A percentile compares a stretch with the other conserved stretches of the same genome.
Evolutionary conservation across 108 stramenopile species (phyloP).

Genomic region (Epipyxis sp.): DNA sequence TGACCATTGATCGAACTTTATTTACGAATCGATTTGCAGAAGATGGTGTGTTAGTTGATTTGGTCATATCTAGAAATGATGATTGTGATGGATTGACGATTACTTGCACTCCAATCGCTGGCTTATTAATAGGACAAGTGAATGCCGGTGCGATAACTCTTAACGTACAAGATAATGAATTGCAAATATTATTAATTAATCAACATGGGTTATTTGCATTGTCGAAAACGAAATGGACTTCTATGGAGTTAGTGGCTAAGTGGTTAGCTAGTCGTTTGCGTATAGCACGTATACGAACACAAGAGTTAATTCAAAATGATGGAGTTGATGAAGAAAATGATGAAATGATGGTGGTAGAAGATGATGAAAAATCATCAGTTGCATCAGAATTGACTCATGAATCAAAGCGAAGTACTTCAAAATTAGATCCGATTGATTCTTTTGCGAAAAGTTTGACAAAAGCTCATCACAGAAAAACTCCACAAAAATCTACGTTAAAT

Average conservation of each 20-base stretch:
- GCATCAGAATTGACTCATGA: background rate
- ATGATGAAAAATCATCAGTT: background rate
- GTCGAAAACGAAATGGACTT: constrained; percentile 8
- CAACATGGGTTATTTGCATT: background rate
- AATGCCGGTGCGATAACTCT: background rate
- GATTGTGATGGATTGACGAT: background rate
- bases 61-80: background rate
- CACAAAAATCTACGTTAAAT: too few relatives aligned
- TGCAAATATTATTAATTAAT: constrained; percentile 12
- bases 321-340: background rate
- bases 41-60: background rate
- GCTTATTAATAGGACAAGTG: background rate
- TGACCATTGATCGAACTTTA: background rate
- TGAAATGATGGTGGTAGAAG: background rate
- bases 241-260: background rate
- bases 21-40: background rate
- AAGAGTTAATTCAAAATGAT: background rate
- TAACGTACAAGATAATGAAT: background rate
- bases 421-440: too few relatives aligned
- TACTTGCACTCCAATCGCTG: background rate
- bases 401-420: too few relatives aligned
- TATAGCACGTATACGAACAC: background rate
- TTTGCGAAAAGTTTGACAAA: too few relatives aligned
- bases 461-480: too few relatives aligned
- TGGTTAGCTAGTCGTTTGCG: background rate